These are phyloP conservation scores for Paspalum vaginatum DNA, from an alignment of 176 grass and related monocot species.

Conservation along the genomic window DNA sequence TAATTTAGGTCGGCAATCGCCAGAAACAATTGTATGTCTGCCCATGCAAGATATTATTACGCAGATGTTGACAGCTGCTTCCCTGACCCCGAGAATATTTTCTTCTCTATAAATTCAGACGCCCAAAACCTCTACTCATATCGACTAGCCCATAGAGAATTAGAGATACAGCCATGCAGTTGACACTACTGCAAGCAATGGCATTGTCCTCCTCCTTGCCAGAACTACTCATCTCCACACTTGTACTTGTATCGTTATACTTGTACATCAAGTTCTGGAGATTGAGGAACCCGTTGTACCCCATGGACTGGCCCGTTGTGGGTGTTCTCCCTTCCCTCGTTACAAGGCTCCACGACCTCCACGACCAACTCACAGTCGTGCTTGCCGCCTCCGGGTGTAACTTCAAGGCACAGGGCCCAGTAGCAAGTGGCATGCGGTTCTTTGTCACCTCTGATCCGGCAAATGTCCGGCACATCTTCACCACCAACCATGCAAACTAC, in stretches of 20 bases:
- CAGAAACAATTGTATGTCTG: too few relatives aligned
- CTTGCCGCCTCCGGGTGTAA: background rate
- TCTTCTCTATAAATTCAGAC: too few relatives aligned
- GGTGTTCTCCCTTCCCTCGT: background rate
- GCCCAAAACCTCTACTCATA: too few relatives aligned
- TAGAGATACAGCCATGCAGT: too few relatives aligned
- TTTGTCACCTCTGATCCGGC: constrained; percentile 17
- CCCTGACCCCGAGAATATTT: too few relatives aligned
- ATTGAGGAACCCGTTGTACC: background rate
- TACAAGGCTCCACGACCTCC: background rate
- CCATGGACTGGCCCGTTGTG: background rate
- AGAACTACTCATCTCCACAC: background rate
- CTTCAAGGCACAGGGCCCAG: background rate
- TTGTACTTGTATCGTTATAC: background rate
- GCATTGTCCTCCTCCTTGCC: background rate
- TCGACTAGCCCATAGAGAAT: too few relatives aligned
- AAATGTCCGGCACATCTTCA: constrained; percentile 53
- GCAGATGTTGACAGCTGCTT: too few relatives aligned
- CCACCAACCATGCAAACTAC: constrained; percentile 35
- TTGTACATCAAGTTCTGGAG: background rate
- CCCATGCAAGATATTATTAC: too few relatives aligned
- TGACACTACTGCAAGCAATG: too few relatives aligned
- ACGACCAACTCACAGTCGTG: background rate
- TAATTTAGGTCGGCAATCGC: too few relatives aligned
- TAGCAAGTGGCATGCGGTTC: background rate